A percentile compares a stretch with the other conserved stretches of the same genome.
Evolutionary conservation across 1,139 yeast genomes (phyloP).

Genomic region (Martiniozyma asiatica): DNA sequence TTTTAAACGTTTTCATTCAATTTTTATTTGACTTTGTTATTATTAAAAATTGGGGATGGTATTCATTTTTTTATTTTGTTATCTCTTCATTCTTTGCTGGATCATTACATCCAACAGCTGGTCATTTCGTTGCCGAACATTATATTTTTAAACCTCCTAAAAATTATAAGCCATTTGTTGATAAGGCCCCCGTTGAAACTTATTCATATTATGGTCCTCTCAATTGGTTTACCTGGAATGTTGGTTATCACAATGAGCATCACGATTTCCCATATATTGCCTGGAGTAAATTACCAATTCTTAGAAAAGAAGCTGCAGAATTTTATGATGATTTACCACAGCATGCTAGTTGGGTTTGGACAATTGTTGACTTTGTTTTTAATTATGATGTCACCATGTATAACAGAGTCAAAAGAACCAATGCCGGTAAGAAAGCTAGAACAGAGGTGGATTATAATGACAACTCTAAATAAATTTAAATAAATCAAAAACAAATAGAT

Average conservation of each 20-base stretch:
- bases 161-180: slow-evolving; percentile 22
- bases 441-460: slow-evolving; percentile 20
- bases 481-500: not conserved
- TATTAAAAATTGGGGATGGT: slow-evolving; percentile 50
- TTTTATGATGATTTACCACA: slow-evolving; percentile 74
- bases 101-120: slow-evolving; percentile 87
- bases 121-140: slow-evolving; percentile 91
- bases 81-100: slow-evolving; percentile 82
- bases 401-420: slow-evolving; percentile 64
- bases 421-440: slow-evolving; percentile 17
- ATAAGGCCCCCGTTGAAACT: slow-evolving; percentile 57
- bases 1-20: slow-evolving; percentile 56
- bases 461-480: slow-evolving; percentile 16
- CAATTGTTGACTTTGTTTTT: slow-evolving; percentile 59
- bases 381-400: slow-evolving; percentile 60
- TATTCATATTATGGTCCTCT: slow-evolving; percentile 79
- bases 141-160: slow-evolving; percentile 58
- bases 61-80: slow-evolving; percentile 53
- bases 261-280: slow-evolving; percentile 92
- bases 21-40: slow-evolving; percentile 43
- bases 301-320: slow-evolving; percentile 61
- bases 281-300: slow-evolving; percentile 67
- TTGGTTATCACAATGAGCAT: slow-evolving; percentile 89
- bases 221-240: slow-evolving; percentile 77
- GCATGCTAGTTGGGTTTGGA: slow-evolving; percentile 71